Evolutionary conservation across 495 filamentous ascomycete species (phyloP), one percentile per base, ranked within the genome.

Genomic region (Penicillium cosmopolitanum): DNA sequence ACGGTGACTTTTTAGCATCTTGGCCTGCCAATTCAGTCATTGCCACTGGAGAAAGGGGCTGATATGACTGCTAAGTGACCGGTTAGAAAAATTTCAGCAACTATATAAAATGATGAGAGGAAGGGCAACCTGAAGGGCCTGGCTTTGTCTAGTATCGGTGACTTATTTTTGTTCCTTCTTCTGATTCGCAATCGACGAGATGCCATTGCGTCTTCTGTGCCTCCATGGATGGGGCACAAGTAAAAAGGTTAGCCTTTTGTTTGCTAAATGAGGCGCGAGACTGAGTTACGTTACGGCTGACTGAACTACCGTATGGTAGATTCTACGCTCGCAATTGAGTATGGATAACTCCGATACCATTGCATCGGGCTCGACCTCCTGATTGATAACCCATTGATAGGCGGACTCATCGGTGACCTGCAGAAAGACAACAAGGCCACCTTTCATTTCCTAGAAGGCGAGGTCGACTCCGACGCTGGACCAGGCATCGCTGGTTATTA

Each of bases 161-260:
- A 56, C 53, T 47, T 56, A 42, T 46, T 33, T 9, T 31, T 23
- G 23, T 48, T 11, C 28, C 10, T 33, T 55, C 38, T 11, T 28
- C 36, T 13, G 10, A 48, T 48, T 48, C 16, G 46, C 19, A 25
- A n/a, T 25, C 35, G 10, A 31, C 48, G 18, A 31, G 19, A 72
- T 72, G 69, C 67, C 67, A 31, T 58, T 72, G 31, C 61, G 61
- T 53, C 56, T 72, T 13, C 52, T 72, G 53, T 72, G 69, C 56
- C 65, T 72, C 40, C 69, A 72, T 62, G 69, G 69, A 46, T 72
- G 69, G 69, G 69, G 69, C 11, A 72, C 69, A 10, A 72, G 66
- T 50, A 51, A 68, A 25, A 72, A 66, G 65, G 69, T 68, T 47
- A 55, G 60, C 46, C 18, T 25, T 2, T 12, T 16, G 13, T 28